phyloP scores from a whole-genome alignment of 2,329 filamentous ascomycete genomes.

The Penicillium thymicola region DNA sequence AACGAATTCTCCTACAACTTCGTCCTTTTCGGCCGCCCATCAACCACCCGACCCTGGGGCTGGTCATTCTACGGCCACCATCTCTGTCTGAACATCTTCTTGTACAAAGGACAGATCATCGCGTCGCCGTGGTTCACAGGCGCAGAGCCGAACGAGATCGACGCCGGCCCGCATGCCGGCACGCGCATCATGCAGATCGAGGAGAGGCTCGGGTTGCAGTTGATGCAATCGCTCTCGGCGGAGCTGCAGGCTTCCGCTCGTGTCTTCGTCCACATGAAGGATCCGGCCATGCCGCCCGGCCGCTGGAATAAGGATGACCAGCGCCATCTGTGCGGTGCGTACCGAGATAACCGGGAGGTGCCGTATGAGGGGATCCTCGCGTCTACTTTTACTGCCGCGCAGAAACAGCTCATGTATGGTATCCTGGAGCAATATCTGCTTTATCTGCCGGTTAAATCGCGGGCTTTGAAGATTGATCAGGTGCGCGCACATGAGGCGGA shows the following conservation, averaged over 20 bases:
- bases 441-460: conserved; percentile 60
- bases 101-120: conserved; percentile 63
- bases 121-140: conserved; percentile 75
- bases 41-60: conserved; percentile 61
- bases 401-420: conserved; percentile 54
- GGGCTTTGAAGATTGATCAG: conserved; percentile 54
- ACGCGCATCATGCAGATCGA: conserved; percentile 65
- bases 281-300: conserved; percentile 58
- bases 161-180: conserved; percentile 60
- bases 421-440: conserved; percentile 65
- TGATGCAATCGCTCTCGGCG: conserved; percentile 63
- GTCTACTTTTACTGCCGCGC: conserved; percentile 39
- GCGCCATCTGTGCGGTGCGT: conserved; percentile 72
- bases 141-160: conserved; percentile 74
- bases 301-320: conserved; percentile 81
- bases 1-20: conserved; percentile 78
- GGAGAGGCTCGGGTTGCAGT: conserved; percentile 60
- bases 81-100: conserved; percentile 68
- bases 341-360: conserved; percentile 72
- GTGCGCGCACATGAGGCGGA: conserved; percentile 59
- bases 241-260: conserved; percentile 52
- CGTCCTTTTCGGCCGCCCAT: conserved; percentile 64
- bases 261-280: conserved; percentile 58
- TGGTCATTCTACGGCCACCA: conserved; percentile 77
- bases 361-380: conserved; percentile 68